Base-by-base conservation (phyloP, 306 rosid genomes). In the Mimosa bimucronata region DNA sequence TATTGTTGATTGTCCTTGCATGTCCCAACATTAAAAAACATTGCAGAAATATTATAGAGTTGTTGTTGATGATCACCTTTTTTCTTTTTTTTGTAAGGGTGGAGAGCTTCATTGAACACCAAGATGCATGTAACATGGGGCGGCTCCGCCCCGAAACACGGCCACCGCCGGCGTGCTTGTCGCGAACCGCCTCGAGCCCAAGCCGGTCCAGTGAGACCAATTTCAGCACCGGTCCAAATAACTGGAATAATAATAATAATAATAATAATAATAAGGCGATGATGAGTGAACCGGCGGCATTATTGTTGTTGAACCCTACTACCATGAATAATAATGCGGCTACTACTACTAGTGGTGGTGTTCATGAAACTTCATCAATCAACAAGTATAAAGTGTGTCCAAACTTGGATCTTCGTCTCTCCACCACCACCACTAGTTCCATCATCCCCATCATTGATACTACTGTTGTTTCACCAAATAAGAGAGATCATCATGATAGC, bases 31-130 rank as follows among this genome's bases (percentile, higher is more conserved):
- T n/a, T n/a, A n/a, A 18, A 18, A 19, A 52, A 52, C 1, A 19
- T 48, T 52, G 1, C 58, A 52, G 58, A 34, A 34, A 34, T 42
- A 42, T 11, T 16, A 48, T 16, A 1, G 13, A 13, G 53, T 42
- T 13, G 2, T 44, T 44, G 16, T 44, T 44, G 50, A 44, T 48
- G n/a, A 48, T 48, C 55, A 19, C 2, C 5, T 14, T 5, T 15
- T 15, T 4, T 14, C 6, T 46, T 45, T 45, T 45, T 11, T 13
- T 12, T 45, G 3, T 44, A 45, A 96, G 99, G 91, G 99, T 95
- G 75, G 99, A 95, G 90, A 95, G 99, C 79, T 95, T 95, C 82
- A 95, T 95, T 42, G 99, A 95, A 70, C 99, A 95, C 76, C 99
- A 95, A 89, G 99, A 95, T 87, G 92, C 98, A 66, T 95, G 99